Evolutionary conservation across 306 rosid species (phyloP).

Genomic region (Trifolium repens): DNA sequence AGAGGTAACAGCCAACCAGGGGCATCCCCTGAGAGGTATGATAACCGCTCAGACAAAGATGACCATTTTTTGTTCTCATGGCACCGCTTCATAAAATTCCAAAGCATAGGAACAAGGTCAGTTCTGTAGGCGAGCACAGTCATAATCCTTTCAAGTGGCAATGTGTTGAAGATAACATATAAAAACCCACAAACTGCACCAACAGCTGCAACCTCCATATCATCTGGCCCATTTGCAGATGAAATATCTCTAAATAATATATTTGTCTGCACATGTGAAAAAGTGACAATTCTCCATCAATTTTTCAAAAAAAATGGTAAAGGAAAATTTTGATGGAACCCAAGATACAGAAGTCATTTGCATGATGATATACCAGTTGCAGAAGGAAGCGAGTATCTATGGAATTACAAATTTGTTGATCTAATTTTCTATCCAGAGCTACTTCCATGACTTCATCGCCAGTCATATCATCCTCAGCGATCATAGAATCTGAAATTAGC

Average conservation of each 20-base stretch:
- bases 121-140: slow-evolving; percentile 95
- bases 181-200: slow-evolving; percentile 92
- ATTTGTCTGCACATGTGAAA: slow-evolving; percentile 63
- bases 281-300: slow-evolving; percentile 36
- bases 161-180: slow-evolving; percentile 76
- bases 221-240: slow-evolving; percentile 59
- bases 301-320: slow-evolving; percentile 14
- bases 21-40: slow-evolving; percentile 82
- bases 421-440: slow-evolving; percentile 67
- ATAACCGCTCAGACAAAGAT: slow-evolving; percentile 70
- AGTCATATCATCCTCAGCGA: slow-evolving; percentile 68
- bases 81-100: slow-evolving; percentile 93
- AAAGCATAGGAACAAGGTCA: slow-evolving; percentile 89
- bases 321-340: slow-evolving; percentile 12
- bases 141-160: slow-evolving; percentile 89
- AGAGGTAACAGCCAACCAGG: slow-evolving; percentile 97
- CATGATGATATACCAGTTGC: slow-evolving; percentile 69
- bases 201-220: slow-evolving; percentile 82
- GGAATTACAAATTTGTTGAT: slow-evolving; percentile 76
- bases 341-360: slow-evolving; percentile 13
- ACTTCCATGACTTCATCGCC: slow-evolving; percentile 61
- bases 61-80: slow-evolving; percentile 87
- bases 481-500: slow-evolving; percentile 61
- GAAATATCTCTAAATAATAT: slow-evolving; percentile 81
- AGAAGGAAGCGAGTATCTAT: slow-evolving; percentile 83